Conservation (phyloP, 441 rosid species). For the Cnidoscolus chayamansa region DNA sequence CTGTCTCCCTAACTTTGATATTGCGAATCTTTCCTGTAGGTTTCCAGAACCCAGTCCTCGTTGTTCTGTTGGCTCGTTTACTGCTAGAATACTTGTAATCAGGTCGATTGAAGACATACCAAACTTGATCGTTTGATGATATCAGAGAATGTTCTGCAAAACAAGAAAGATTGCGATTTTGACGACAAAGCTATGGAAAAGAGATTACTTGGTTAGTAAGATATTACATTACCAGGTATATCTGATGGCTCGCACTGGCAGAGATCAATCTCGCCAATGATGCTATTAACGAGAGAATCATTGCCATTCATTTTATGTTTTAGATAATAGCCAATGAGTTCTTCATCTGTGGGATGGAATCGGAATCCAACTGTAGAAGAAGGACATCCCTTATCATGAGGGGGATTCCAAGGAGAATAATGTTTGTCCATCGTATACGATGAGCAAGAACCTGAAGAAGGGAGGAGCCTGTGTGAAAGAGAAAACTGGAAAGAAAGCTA, state of each 20-base stretch:
- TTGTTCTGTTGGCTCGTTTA: conserved; percentile 1
- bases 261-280: conserved; percentile 14
- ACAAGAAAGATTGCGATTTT: neutral
- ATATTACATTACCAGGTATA: conserved; percentile 15
- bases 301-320: conserved; percentile 17
- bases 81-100: neutral
- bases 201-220: too few species aligned
- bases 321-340: conserved; percentile 30
- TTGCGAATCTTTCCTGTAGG: neutral
- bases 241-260: conserved; percentile 20
- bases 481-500: too few species aligned
- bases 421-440: too few species aligned
- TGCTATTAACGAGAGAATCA: conserved; percentile 4
- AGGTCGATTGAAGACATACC: neutral
- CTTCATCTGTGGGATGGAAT: conserved; percentile 36
- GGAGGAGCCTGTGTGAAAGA: too few species aligned
- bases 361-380: conserved; percentile 21
- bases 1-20: neutral
- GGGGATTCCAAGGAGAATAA: neutral
- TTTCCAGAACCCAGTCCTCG: neutral
- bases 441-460: too few species aligned
- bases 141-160: neutral
- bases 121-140: neutral
- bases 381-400: neutral
- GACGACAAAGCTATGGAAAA: neutral